These are phyloP conservation scores for Lactarius trivialis DNA, from an alignment of 768 basidiomycete genomes.

Conservation along the genomic window DNA sequence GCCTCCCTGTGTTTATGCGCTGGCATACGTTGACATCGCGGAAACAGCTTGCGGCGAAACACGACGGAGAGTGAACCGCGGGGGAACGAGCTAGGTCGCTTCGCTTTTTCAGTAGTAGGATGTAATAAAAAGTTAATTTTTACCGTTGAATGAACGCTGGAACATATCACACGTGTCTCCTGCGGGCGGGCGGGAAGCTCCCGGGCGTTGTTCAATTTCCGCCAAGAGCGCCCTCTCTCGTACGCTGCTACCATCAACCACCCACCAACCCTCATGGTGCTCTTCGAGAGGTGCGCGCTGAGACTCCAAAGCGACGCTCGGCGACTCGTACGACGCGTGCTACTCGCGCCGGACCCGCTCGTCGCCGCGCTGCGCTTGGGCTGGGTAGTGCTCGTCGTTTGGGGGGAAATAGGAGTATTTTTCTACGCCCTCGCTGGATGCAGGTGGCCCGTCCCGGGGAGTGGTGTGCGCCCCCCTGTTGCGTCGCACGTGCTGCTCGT, in stretches of 20 bases:
- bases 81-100: too few relatives aligned
- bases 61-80: constrained; percentile 6
- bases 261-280: background rate
- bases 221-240: background rate
- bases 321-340: background rate
- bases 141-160: background rate
- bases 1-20: background rate
- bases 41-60: background rate
- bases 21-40: background rate
- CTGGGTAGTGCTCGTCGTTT: constrained; percentile 61
- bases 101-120: too few relatives aligned
- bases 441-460: constrained; percentile 47
- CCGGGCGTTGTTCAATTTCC: background rate
- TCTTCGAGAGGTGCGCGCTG: background rate
- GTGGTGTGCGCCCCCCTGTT: too few relatives aligned
- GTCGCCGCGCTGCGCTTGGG: constrained; percentile 35
- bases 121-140: background rate
- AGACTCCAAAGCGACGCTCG: background rate
- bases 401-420: constrained; percentile 66
- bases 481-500: constrained; percentile 61
- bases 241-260: background rate
- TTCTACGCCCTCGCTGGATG: constrained; percentile 41
- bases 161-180: background rate
- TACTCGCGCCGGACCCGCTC: constrained; percentile 10
- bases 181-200: too few relatives aligned